Base-by-base conservation (phyloP, 164 flowering plant species). In the Amborella trichopoda region DNA sequence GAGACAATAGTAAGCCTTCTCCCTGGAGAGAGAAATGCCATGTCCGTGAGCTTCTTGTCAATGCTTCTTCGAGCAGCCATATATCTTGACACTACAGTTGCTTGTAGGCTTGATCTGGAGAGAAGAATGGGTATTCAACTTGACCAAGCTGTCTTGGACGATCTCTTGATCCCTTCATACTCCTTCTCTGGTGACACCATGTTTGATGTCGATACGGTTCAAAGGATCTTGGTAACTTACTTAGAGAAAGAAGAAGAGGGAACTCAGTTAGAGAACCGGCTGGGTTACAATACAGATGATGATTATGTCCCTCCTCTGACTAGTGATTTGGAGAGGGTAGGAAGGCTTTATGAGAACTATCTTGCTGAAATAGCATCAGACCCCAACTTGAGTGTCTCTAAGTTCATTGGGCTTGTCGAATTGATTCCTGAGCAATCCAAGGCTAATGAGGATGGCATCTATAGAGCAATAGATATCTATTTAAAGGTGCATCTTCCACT, bases 341-440 rank as follows among this genome's bases (percentile, higher is more conserved):
- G 81, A 39, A 77, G 67, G 71, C 74, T 88, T 10, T 72, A 88
- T 88, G 96, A 88, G 61, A 75, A 47, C 55, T 93, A 85, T 63
- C 81, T 88, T 33, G 80, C 95, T 34, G 99, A 93, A 63, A 80
- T 88, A 23, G 89, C 99, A 25, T 63, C 97, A 5, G 99, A 93
- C 27, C 66, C 73, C 0, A 79, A 88, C 53, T 48, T 88, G 24
- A 50, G 72, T 0, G 77, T 79, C 16, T 51, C 84, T 0, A 81
- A 64, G 65, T 88, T 93, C 55, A 75, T 73, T 36, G 52, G 61
- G 49, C 62, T 85, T 22, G 84, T 91, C 24, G 95, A 88, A 52
- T 52, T 80, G 26, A 50, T 88, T 46, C 99, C 99, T 6, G 89
- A 85, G 49, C 81, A 81, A 56, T 63, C 91, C 21, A 70, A 80